Evolutionary conservation across 768 basidiomycete genomes (phyloP).

Genomic region (Albatrellus ellisii): DNA sequence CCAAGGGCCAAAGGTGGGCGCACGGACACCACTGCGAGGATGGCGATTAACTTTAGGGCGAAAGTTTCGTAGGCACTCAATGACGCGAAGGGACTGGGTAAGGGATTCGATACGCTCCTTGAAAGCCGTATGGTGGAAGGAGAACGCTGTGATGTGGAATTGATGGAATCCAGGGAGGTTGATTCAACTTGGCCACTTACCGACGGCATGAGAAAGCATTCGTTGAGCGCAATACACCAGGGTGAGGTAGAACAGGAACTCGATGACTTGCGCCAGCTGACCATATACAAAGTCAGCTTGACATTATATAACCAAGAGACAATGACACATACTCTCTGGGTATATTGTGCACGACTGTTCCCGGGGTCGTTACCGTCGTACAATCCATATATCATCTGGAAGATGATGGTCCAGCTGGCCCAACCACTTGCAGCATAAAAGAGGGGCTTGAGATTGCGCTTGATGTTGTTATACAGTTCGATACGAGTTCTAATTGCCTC

Average conservation of each 20-base stretch:
- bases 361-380: slow-evolving; percentile 27
- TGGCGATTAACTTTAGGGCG: slow-evolving; percentile 33
- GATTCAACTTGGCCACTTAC: slow-evolving; percentile 15
- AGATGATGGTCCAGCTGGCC: slow-evolving; percentile 68
- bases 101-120: slow-evolving; percentile 56
- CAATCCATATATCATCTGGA: slow-evolving; percentile 48
- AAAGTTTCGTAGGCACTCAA: slow-evolving; percentile 57
- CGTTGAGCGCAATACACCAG: slow-evolving; percentile 49
- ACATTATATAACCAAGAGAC: neutral
- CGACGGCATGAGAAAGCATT: slow-evolving; percentile 58
- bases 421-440: slow-evolving; percentile 61
- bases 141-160: slow-evolving; percentile 32
- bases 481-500: slow-evolving; percentile 52
- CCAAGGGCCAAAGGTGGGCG: slow-evolving; percentile 8
- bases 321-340: slow-evolving; percentile 31
- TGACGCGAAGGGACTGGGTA: slow-evolving; percentile 35
- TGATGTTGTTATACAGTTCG: slow-evolving; percentile 59
- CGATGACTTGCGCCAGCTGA: slow-evolving; percentile 47
- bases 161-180: neutral
- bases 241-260: slow-evolving; percentile 67
- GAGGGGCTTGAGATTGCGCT: slow-evolving; percentile 55
- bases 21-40: slow-evolving; percentile 10
- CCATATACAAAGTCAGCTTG: neutral
- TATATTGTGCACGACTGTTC: slow-evolving; percentile 46
- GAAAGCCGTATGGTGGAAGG: slow-evolving; percentile 69